A percentile compares a stretch with the other conserved stretches of the same genome.
Evolutionary conservation across 805 yeast genomes (phyloP).

Genomic region (Candida nanaspora): DNA sequence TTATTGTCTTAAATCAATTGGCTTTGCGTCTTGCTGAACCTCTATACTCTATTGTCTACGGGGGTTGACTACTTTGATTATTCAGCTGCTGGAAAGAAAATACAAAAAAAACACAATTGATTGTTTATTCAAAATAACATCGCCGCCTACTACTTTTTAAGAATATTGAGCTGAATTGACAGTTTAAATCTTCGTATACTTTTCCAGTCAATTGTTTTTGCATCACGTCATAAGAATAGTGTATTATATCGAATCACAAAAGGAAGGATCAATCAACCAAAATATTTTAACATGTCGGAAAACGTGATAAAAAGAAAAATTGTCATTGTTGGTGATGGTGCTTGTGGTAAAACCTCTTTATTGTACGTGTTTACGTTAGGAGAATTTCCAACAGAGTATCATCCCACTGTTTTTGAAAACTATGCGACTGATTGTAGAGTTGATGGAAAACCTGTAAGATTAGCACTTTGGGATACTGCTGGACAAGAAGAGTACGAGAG

Average conservation of each 20-base stretch:
- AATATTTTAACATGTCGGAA: constrained; percentile 7
- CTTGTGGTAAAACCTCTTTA: constrained; percentile 88
- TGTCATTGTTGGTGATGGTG: constrained; percentile 93
- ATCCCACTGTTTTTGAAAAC: constrained; percentile 92
- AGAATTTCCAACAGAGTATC: constrained; percentile 86
- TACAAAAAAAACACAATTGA: no score
- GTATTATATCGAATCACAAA: neutral
- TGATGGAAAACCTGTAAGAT: constrained; percentile 84
- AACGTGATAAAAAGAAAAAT: constrained; percentile 56
- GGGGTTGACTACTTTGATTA: no score
- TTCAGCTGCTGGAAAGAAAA: no score
- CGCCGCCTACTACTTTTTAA: no score
- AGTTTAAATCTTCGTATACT: no score
- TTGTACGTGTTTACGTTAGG: constrained; percentile 90
- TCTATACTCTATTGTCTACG: no score
- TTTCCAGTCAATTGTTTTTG: no score
- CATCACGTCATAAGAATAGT: no score
- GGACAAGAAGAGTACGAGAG: constrained; percentile 96
- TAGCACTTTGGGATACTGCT: constrained; percentile 94
- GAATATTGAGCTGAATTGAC: no score
- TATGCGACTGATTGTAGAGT: constrained; percentile 92
- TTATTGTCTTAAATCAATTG: no score
- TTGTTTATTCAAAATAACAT: no score
- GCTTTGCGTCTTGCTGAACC: no score
- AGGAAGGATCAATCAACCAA: neutral